These are phyloP conservation scores for Tranzscheliella williamsii DNA, from an alignment of 1,284 basidiomycete genomes.

Conservation along the genomic window DNA sequence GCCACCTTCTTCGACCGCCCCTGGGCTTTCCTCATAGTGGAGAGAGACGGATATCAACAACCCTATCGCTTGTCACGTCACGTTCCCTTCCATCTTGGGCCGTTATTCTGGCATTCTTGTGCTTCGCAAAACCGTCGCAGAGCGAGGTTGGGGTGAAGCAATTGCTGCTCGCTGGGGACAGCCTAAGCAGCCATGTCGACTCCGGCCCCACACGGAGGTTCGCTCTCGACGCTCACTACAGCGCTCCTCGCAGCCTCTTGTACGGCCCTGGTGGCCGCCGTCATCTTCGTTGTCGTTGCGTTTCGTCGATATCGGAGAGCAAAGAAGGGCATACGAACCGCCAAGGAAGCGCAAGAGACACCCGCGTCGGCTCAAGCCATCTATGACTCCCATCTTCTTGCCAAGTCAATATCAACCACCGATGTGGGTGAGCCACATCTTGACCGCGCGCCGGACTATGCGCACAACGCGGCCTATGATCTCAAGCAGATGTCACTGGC, in stretches of 20 bases:
- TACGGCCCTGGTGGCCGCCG: conserved; percentile 21
- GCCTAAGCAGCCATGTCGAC: conserved; percentile 25
- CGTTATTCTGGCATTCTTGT: too few relatives aligned
- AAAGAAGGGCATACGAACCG: conserved; percentile 17
- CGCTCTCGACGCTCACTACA: conserved; percentile 27
- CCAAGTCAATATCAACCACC: conserved; percentile 26
- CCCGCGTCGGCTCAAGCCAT: conserved; percentile 5
- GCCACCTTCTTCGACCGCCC: too few relatives aligned
- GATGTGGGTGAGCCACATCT: conserved; percentile 26
- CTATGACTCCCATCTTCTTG: conserved; percentile 6
- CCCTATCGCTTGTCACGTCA: too few relatives aligned
- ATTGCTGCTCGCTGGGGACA: too few relatives aligned
- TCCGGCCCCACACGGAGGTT: conserved; percentile 12
- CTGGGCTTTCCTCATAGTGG: too few relatives aligned
- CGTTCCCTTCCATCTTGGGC: too few relatives aligned
- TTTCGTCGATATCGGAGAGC: conserved; percentile 24
- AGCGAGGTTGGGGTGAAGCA: too few relatives aligned
- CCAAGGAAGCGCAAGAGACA: too few relatives aligned
- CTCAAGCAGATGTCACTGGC: conserved; percentile 16
- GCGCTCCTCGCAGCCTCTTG: conserved; percentile 32
- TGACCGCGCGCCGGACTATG: conserved; percentile 18
- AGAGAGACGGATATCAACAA: too few relatives aligned
- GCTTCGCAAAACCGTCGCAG: too few relatives aligned
- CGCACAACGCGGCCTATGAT: conserved; percentile 18
- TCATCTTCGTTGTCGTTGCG: conserved; percentile 27